phyloP scores from a whole-genome alignment of 2,329 filamentous ascomycete species.

The Macroventuria anomochaeta region DNA sequence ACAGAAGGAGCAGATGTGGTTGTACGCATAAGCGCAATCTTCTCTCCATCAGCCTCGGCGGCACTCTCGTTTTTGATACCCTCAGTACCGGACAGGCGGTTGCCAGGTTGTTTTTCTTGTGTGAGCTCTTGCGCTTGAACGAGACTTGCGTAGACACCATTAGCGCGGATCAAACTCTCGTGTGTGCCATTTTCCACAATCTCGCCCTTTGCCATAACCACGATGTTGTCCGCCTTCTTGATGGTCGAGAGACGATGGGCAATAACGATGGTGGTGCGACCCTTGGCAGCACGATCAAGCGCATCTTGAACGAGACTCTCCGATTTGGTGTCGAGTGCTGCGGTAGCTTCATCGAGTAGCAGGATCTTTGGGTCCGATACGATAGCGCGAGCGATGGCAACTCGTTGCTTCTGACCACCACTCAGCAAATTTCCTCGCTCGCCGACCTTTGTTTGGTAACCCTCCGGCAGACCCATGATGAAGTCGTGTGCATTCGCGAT shows the following conservation, averaged over 20 bases:
- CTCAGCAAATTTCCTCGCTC: conserved; percentile 91
- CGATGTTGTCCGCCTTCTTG: conserved; percentile 91
- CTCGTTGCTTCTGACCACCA: conserved; percentile 95
- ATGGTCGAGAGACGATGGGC: conserved; percentile 95
- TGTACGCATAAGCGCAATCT: conserved; percentile 37
- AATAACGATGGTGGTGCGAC: conserved; percentile 93
- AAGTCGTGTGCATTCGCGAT: conserved; percentile 97
- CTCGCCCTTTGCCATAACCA: conserved; percentile 84
- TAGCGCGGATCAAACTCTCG: conserved; percentile 72
- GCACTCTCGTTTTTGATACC: conserved; percentile 27
- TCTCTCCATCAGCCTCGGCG: conserved; percentile 30
- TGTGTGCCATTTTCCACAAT: conserved; percentile 94
- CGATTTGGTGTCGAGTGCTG: conserved; percentile 89
- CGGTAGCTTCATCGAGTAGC: conserved; percentile 93
- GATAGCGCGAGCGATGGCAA: conserved; percentile 89
- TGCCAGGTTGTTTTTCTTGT: conserved; percentile 31
- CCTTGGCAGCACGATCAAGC: conserved; percentile 81
- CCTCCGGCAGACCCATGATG: conserved; percentile 78
- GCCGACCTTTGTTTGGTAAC: conserved; percentile 93
- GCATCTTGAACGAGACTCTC: conserved; percentile 95
- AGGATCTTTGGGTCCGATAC: conserved; percentile 92
- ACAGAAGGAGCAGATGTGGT: conserved; percentile 63
- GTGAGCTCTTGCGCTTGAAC: conserved; percentile 79
- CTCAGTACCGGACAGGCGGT: conserved; percentile 28
- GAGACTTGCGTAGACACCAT: conserved; percentile 80